Evolutionary conservation across 352 stramenopile genomes (phyloP), one percentile per base, ranked within the genome.

Genomic region (Phytophthora cactorum): DNA sequence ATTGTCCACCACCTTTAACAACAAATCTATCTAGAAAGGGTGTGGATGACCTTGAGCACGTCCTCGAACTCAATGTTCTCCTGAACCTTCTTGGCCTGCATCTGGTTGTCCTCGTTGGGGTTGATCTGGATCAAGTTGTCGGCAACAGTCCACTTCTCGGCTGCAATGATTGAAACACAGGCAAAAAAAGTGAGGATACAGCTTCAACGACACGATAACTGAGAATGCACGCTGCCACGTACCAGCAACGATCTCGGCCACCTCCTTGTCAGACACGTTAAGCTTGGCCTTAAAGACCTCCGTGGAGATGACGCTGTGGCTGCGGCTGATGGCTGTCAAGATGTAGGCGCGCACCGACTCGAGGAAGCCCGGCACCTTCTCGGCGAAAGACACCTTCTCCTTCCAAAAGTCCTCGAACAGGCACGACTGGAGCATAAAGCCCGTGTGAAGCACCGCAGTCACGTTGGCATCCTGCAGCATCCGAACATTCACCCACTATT

Each of bases 51-150:
- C 81, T 96, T 92, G 57, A 95, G 70, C 50, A 96, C 74, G 71
- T 96, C 88, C 45, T 93, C 82, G 66, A 92, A 89, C 72, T 89
- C 78, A 59, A 96, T 90, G 72, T 88, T 91, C 72, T 96, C 88
- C 74, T 93, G 86, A 46, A 96, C 74, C 74, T 94, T 94, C 72
- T 90, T 93, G 44, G 85, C 86, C 74, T 88, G 88, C 78, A 95
- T 88, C 72, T 93, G 83, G 81, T 96, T 96, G 66, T 91, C 78
- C 46, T 88, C 80, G 72, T 93, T 96, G 45, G 75, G 60, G 54
- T 68, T 79, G 59, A 96, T 76, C 41, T 85, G 76, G 31, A 89
- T 74, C 15, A 89, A 7, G 36, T 82, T 76, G 53, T 66, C 79
- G 45, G 82, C 73, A 52, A 90, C 25, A 31, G 82, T 84, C 88